Evolutionary conservation across 768 basidiomycete genomes (phyloP).

Genomic region (Suillus luteus): DNA sequence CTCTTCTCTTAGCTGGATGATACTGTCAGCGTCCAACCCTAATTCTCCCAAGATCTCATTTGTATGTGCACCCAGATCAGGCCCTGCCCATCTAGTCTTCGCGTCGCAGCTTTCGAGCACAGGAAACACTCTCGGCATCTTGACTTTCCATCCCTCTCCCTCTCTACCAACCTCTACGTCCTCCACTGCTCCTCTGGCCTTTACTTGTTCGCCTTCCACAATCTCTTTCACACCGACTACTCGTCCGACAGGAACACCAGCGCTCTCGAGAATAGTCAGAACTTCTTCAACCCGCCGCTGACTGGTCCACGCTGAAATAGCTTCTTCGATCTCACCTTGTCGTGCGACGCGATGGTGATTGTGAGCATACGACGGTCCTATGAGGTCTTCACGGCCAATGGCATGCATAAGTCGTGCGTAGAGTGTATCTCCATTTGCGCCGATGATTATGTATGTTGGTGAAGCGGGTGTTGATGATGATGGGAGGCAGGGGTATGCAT

Average conservation of each 20-base stretch:
- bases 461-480: slow-evolving; percentile 38
- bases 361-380: slow-evolving; percentile 49
- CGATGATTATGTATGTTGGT: slow-evolving; percentile 66
- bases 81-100: slow-evolving; percentile 68
- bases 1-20: slow-evolving; percentile 41
- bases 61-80: slow-evolving; percentile 63
- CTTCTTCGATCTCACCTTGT: slow-evolving; percentile 56
- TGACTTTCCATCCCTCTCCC: slow-evolving; percentile 57
- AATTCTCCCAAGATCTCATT: slow-evolving; percentile 50
- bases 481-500: slow-evolving; percentile 69
- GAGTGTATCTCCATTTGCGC: slow-evolving; percentile 71
- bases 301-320: slow-evolving; percentile 62
- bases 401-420: slow-evolving; percentile 67
- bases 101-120: slow-evolving; percentile 59
- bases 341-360: slow-evolving; percentile 45
- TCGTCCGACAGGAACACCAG: slow-evolving; percentile 64
- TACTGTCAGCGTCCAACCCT: slow-evolving; percentile 38
- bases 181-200: slow-evolving; percentile 56
- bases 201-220: slow-evolving; percentile 56
- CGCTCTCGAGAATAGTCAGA: slow-evolving; percentile 46
- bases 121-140: slow-evolving; percentile 68
- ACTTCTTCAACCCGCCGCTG: slow-evolving; percentile 54
- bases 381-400: slow-evolving; percentile 60
- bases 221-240: slow-evolving; percentile 66
- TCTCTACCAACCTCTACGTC: slow-evolving; percentile 54